phyloP scores from a whole-genome alignment of 495 filamentous ascomycete genomes.

The Penicillium riverlandense region DNA sequence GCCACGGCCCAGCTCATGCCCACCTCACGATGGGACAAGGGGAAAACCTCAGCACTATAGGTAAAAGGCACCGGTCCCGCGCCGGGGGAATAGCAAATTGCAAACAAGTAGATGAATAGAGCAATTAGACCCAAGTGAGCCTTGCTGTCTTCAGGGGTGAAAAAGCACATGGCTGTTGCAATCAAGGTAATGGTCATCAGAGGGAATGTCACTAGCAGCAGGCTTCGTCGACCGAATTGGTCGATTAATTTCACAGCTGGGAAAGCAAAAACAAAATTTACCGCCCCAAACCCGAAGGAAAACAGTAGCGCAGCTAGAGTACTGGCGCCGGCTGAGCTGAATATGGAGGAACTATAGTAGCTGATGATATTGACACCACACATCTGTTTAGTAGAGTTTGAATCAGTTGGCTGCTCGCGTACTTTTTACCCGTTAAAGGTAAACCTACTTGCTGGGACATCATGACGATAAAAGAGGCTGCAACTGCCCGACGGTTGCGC shows the following conservation, averaged over 20 bases:
- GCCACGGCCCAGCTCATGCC: conserved; percentile 50
- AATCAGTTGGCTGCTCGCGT: neutral
- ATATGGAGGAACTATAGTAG: conserved; percentile 79
- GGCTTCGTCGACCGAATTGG: conserved; percentile 67
- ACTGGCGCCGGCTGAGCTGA: conserved; percentile 52
- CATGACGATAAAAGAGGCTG: conserved; percentile 56
- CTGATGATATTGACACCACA: conserved; percentile 71
- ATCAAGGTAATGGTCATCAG: conserved; percentile 77
- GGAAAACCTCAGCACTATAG: conserved; percentile 70
- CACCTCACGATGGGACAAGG: conserved; percentile 26
- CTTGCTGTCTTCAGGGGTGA: conserved; percentile 43
- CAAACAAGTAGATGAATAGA: conserved; percentile 65
- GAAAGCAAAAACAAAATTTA: conserved; percentile 81
- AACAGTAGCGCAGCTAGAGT: conserved; percentile 56
- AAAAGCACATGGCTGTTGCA: conserved; percentile 63
- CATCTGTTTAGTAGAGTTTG: conserved; percentile 51
- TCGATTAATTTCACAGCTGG: conserved; percentile 83
- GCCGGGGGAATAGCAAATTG: conserved; percentile 68
- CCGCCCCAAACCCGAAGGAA: conserved; percentile 71
- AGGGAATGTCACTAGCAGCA: conserved; percentile 80
- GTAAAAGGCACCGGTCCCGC: conserved; percentile 81
- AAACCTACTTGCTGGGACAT: conserved; percentile 64
- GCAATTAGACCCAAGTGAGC: conserved; percentile 59
- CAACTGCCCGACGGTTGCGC: conserved; percentile 48
- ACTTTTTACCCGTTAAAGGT: neutral